These are phyloP conservation scores for Pleodorina starrii DNA, from an alignment of 139 green algal species.

Conservation along the genomic window DNA sequence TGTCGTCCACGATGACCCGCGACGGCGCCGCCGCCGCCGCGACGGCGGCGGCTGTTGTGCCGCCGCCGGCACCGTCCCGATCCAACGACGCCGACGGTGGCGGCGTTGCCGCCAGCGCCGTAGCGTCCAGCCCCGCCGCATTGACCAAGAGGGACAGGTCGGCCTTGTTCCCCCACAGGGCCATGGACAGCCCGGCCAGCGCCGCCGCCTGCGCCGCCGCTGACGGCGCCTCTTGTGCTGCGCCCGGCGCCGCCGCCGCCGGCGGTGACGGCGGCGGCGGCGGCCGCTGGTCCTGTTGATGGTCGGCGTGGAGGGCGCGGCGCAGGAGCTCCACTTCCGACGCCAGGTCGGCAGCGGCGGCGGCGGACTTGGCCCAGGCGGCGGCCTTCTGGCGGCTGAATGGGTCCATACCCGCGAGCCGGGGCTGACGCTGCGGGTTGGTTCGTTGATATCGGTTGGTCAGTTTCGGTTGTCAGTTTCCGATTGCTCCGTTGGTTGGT, in stretches of 20 bases:
- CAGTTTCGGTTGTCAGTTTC: no score
- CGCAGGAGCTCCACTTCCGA: neutral
- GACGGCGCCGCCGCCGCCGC: neutral
- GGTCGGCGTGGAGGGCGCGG: neutral
- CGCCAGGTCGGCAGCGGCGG: slow-evolving; percentile 26
- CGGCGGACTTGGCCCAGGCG: slow-evolving; percentile 49
- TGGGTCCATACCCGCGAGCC: slow-evolving; percentile 15
- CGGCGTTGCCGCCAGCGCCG: neutral
- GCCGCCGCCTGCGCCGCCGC: neutral
- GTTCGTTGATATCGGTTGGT: no score
- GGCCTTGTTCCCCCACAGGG: slow-evolving; percentile 71
- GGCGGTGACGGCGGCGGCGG: neutral
- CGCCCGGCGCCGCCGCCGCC: neutral
- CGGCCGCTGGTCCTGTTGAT: neutral
- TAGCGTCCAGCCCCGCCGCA: slow-evolving; percentile 46
- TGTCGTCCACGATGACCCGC: slow-evolving; percentile 63
- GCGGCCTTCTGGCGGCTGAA: slow-evolving; percentile 53
- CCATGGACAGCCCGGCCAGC: neutral
- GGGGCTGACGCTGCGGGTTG: neutral
- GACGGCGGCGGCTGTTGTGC: neutral
- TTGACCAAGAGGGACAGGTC: slow-evolving; percentile 64
- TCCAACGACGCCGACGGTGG: neutral
- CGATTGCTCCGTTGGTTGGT: no score
- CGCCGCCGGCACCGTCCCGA: neutral
- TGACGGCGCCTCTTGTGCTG: neutral